These are phyloP conservation scores for Amanita brunnescens DNA, from an alignment of 768 basidiomycete species.

Conservation along the genomic window DNA sequence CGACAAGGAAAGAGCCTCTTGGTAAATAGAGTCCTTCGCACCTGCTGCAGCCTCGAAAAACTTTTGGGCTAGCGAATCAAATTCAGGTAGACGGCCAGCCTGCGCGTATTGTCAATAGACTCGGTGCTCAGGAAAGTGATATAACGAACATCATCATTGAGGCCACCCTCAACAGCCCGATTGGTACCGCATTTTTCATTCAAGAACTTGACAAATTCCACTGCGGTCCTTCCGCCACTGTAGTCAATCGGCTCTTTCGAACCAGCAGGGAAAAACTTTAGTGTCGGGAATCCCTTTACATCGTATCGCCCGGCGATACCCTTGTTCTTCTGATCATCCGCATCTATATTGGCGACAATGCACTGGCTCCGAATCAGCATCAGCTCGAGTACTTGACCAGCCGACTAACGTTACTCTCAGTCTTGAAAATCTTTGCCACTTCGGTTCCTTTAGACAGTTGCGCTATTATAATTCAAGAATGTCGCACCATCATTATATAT, in stretches of 20 bases:
- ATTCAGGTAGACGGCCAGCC: slow-evolving; percentile 74
- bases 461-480: background rate
- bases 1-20: slow-evolving; percentile 53
- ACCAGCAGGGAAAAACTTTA: slow-evolving; percentile 88
- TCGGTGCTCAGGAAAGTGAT: slow-evolving; percentile 4
- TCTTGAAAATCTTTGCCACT: slow-evolving; percentile 74
- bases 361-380: slow-evolving; percentile 42
- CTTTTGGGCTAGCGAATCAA: slow-evolving; percentile 70
- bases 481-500: slow-evolving; percentile 65
- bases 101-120: slow-evolving; percentile 19
- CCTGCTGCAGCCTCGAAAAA: slow-evolving; percentile 58
- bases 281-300: slow-evolving; percentile 79
- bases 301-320: slow-evolving; percentile 63
- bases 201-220: slow-evolving; percentile 69
- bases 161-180: slow-evolving; percentile 73
- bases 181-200: slow-evolving; percentile 84
- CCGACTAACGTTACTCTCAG: slow-evolving; percentile 59
- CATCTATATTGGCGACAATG: slow-evolving; percentile 85
- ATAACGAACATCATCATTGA: slow-evolving; percentile 53
- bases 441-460: background rate
- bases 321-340: slow-evolving; percentile 75
- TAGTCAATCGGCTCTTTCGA: slow-evolving; percentile 59
- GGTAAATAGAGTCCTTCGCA: slow-evolving; percentile 50
- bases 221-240: slow-evolving; percentile 60
- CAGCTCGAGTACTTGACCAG: background rate